A percentile compares a stretch with the other conserved stretches of the same genome.
phyloP scores from a whole-genome alignment of 495 filamentous ascomycete genomes.

The Penicillium desertorum region DNA sequence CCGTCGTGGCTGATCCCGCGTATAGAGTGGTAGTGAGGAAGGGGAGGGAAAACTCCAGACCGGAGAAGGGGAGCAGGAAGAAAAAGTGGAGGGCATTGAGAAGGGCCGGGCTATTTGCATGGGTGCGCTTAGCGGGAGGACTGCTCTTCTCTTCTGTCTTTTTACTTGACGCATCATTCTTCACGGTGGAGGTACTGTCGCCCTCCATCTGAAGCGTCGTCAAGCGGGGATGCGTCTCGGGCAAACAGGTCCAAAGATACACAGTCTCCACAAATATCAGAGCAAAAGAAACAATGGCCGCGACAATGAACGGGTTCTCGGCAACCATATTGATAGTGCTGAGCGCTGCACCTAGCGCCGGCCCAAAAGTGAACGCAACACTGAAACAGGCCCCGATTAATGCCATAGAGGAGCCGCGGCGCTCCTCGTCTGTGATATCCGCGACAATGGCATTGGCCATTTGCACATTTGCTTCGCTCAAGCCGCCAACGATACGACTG shows the following conservation, averaged over 20 bases:
- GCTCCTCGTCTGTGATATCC: slow-evolving; percentile 82
- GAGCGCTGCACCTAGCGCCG: slow-evolving; percentile 83
- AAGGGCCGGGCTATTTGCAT: slow-evolving; percentile 79
- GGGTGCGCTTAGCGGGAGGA: slow-evolving; percentile 16
- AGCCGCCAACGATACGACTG: slow-evolving; percentile 83
- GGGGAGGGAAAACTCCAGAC: slow-evolving; percentile 89
- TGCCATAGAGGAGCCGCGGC: slow-evolving; percentile 87
- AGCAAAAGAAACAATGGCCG: slow-evolving; percentile 78
- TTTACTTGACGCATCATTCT: not conserved
- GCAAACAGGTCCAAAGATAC: slow-evolving; percentile 84
- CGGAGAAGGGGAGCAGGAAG: slow-evolving; percentile 95
- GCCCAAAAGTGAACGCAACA: slow-evolving; percentile 95
- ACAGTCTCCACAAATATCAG: slow-evolving; percentile 82
- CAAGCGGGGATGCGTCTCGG: slow-evolving; percentile 75
- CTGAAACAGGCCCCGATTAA: slow-evolving; percentile 95
- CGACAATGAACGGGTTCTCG: slow-evolving; percentile 89
- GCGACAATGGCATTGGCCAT: slow-evolving; percentile 95
- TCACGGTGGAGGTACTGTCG: slow-evolving; percentile 3
- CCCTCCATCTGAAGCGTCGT: slow-evolving; percentile 36
- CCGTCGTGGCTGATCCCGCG: slow-evolving; percentile 49
- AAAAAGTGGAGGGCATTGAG: slow-evolving; percentile 84
- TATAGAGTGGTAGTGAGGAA: slow-evolving; percentile 98
- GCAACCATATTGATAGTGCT: slow-evolving; percentile 70
- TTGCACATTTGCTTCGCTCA: slow-evolving; percentile 97
- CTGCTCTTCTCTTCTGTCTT: slow-evolving; percentile 18